Conservation (phyloP, 2,329 filamentous ascomycete species). For the Tolypocladium tropicale region DNA sequence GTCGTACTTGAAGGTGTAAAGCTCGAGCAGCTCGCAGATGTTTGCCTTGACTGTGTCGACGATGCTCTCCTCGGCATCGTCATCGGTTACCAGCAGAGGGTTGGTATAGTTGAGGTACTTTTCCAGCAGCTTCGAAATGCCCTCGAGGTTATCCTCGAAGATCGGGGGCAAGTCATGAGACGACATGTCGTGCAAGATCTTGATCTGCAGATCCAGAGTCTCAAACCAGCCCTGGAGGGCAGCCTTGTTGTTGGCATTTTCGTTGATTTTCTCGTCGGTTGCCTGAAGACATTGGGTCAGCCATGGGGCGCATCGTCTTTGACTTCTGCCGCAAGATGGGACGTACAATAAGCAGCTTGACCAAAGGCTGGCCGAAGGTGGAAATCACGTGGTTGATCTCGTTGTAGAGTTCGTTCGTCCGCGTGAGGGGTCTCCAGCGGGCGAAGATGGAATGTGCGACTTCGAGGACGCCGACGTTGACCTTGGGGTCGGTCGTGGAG, state of each 20-base stretch:
- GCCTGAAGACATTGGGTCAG: constrained; percentile 28
- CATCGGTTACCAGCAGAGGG: constrained; percentile 68
- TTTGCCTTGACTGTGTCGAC: constrained; percentile 84
- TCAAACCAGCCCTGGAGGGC: constrained; percentile 70
- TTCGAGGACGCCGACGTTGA: constrained; percentile 90
- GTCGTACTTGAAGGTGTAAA: constrained; percentile 92
- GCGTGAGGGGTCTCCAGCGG: constrained; percentile 88
- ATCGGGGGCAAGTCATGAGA: constrained; percentile 91
- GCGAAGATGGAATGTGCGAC: constrained; percentile 98
- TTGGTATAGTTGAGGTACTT: constrained; percentile 92
- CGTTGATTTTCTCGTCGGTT: constrained; percentile 61
- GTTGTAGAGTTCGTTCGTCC: constrained; percentile 82
- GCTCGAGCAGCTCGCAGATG: constrained; percentile 81
- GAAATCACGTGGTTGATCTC: constrained; percentile 94
- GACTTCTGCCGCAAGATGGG: background rate
- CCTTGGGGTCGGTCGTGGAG: constrained; percentile 66
- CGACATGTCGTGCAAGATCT: constrained; percentile 93
- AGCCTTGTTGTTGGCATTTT: constrained; percentile 65
- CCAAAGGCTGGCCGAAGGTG: constrained; percentile 76
- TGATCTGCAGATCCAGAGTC: constrained; percentile 78
- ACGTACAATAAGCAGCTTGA: constrained; percentile 64
- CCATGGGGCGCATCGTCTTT: background rate
- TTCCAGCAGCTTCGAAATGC: constrained; percentile 70
- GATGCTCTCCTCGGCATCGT: constrained; percentile 79
- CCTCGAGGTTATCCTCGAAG: constrained; percentile 78